Percentiles rank a stretch among this genome's conserved stretches.
phyloP scores from a whole-genome alignment of 78 protist species.

The Mantamonas sphyraenae region DNA sequence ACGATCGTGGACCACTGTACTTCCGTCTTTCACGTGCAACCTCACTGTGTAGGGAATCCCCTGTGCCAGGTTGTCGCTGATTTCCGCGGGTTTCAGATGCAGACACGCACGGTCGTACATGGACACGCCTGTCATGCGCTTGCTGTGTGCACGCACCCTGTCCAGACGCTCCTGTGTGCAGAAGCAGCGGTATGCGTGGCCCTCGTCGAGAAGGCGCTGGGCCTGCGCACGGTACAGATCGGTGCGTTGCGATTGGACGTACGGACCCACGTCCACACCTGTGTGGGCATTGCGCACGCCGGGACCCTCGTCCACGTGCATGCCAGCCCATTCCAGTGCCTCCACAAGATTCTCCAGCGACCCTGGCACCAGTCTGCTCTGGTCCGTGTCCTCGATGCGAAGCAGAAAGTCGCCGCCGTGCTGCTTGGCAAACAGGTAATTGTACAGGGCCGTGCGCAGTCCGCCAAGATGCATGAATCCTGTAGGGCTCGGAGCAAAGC shows the following conservation, averaged over 20 bases:
- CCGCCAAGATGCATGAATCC: constrained; percentile 78
- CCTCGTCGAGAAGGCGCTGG: constrained; percentile 17
- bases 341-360: constrained; percentile 31
- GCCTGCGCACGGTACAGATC: constrained; percentile 37
- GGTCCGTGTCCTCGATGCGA: constrained; percentile 82
- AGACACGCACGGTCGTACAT: constrained; percentile 27
- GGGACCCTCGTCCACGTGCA: constrained; percentile 46
- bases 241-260: constrained; percentile 46
- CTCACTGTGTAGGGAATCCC: constrained; percentile 21
- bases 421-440: constrained; percentile 64
- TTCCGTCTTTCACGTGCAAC: constrained; percentile 3
- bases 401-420: constrained; percentile 48
- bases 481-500: constrained; percentile 86
- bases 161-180: constrained; percentile 46
- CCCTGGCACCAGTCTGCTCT: constrained; percentile 25
- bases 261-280: too few relatives aligned
- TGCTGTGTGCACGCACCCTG: not conserved
- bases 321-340: constrained; percentile 49
- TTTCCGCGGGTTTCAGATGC: constrained; percentile 28
- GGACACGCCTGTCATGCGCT: too few relatives aligned
- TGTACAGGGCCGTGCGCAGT: constrained; percentile 71
- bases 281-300: too few relatives aligned
- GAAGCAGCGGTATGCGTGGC: constrained; percentile 69
- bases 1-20: constrained; percentile 32
- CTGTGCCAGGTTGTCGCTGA: not conserved